Evolutionary conservation across 257 asterid genomes (phyloP).

Genomic region (Misopates orontium): DNA sequence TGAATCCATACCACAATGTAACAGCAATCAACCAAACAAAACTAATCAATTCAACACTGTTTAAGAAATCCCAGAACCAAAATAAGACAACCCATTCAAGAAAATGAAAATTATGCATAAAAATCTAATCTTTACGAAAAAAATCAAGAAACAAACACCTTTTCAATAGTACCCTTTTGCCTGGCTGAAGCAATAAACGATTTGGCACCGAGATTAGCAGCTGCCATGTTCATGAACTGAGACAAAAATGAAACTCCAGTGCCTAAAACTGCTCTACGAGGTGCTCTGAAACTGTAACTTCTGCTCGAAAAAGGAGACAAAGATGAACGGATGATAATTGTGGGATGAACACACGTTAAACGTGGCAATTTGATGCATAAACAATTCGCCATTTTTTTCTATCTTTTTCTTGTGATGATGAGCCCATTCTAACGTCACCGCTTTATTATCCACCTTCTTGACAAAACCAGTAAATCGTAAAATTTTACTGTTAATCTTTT

Average conservation of each 20-base stretch:
- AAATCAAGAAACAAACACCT: conserved; percentile 40
- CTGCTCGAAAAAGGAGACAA: conserved; percentile 37
- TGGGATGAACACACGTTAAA: conserved; percentile 30
- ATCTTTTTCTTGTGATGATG: neutral
- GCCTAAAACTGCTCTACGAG: conserved; percentile 65
- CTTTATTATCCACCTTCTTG: no score
- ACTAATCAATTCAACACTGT: neutral
- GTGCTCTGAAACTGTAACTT: conserved; percentile 33
- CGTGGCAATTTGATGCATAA: conserved; percentile 44
- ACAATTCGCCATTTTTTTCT: conserved; percentile 40
- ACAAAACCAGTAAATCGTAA: no score
- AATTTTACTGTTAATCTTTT: no score
- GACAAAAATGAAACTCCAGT: conserved; percentile 65
- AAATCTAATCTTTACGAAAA: neutral
- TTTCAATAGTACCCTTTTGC: conserved; percentile 59
- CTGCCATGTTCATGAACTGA: conserved; percentile 58
- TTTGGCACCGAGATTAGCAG: conserved; percentile 41
- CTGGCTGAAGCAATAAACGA: conserved; percentile 82
- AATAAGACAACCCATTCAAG: conserved; percentile 1
- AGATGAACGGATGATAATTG: conserved; percentile 31
- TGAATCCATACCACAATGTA: no score
- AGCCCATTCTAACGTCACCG: neutral
- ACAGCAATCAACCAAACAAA: neutral
- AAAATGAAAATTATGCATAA: neutral
- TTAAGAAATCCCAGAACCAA: conserved; percentile 12